Conservation (phyloP, 2,329 filamentous ascomycete genomes). For the Aspergillus versicolor region DNA sequence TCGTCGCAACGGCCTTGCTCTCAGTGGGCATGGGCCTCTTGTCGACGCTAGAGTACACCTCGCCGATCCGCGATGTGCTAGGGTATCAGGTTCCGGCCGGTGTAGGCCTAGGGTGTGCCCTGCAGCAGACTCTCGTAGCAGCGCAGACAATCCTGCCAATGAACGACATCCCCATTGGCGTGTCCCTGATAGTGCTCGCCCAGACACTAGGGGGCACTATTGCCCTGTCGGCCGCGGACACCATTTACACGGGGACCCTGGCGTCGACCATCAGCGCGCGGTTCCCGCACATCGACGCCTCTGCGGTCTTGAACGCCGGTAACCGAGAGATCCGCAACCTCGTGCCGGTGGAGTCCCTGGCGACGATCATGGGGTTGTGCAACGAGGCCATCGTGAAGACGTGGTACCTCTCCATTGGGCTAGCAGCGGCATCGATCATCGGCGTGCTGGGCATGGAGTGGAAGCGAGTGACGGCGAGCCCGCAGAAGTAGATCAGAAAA, state of each 20-base stretch:
- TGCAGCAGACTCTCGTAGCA: background rate
- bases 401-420: background rate
- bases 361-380: background rate
- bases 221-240: background rate
- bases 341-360: background rate
- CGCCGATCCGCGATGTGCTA: slow-evolving; percentile 2
- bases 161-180: background rate
- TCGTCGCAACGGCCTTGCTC: background rate
- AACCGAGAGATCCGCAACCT: background rate
- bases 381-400: background rate
- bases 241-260: background rate
- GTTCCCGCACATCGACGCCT: background rate
- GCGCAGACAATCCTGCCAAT: background rate
- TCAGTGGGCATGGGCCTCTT: slow-evolving; percentile 5
- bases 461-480: background rate
- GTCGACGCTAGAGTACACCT: background rate
- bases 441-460: slow-evolving; percentile 1
- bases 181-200: background rate
- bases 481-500: background rate
- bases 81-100: slow-evolving; percentile 11
- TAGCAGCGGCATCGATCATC: background rate
- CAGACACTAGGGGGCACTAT: background rate
- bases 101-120: background rate
- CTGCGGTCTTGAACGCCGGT: background rate
- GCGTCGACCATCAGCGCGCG: background rate